These are phyloP conservation scores for Phaffomyces opuntiae DNA, from an alignment of 805 yeast genomes.

Conservation along the genomic window DNA sequence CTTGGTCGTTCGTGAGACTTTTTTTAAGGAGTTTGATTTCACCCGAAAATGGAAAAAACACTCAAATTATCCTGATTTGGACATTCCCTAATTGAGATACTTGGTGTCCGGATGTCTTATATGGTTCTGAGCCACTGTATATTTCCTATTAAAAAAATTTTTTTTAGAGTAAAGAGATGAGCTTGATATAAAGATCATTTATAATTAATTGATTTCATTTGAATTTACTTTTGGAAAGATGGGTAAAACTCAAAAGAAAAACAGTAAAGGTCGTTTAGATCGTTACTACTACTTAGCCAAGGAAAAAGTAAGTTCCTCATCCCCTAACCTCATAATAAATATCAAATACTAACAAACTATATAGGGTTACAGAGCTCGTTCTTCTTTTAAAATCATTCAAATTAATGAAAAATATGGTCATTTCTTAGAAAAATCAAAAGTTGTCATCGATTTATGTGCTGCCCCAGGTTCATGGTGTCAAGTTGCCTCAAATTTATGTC, in stretches of 20 bases:
- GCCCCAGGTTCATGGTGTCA: constrained; percentile 99
- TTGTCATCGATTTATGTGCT: constrained; percentile 95
- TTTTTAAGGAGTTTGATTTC: too few relatives aligned
- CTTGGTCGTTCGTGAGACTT: too few relatives aligned
- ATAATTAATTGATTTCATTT: background rate
- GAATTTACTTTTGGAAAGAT: constrained; percentile 26
- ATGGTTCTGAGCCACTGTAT: too few relatives aligned
- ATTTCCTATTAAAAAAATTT: background rate
- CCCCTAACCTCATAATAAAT: background rate
- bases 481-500: constrained; percentile 91
- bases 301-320: constrained; percentile 48
- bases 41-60: too few relatives aligned
- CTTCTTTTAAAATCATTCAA: constrained; percentile 91
- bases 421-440: constrained; percentile 88
- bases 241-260: constrained; percentile 93
- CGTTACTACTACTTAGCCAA: constrained; percentile 94
- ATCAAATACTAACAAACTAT: constrained; percentile 3
- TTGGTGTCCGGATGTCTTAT: too few relatives aligned
- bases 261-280: constrained; percentile 98
- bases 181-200: background rate
- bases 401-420: constrained; percentile 96
- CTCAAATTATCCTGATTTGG: too few relatives aligned
- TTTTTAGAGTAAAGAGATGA: background rate
- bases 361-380: constrained; percentile 93
- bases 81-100: too few relatives aligned